phyloP scores from a whole-genome alignment of 148 eudicot species.

The Camellia granthamiana region DNA sequence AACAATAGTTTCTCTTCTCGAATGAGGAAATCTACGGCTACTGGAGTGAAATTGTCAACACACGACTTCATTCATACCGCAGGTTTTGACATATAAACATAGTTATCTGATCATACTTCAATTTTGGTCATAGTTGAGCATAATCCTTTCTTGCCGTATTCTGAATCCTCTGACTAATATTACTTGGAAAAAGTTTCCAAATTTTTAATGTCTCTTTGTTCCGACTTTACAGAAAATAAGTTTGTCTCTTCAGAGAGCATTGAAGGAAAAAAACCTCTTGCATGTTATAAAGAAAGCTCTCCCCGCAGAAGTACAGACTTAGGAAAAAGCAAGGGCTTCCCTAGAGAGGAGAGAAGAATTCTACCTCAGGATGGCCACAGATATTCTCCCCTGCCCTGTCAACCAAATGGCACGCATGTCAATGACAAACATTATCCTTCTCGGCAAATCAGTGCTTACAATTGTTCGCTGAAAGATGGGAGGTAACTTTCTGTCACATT shows the following conservation, averaged over 20 bases:
- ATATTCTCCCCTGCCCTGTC: constrained; percentile 21
- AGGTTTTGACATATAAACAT: constrained; percentile 40
- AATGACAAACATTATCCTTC: constrained; percentile 28
- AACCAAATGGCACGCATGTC: constrained; percentile 21
- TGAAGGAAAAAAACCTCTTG: constrained; percentile 33
- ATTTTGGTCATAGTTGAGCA: constrained; percentile 11
- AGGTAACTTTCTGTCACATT: constrained; percentile 46
- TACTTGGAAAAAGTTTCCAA: background rate
- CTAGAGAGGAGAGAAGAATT: constrained; percentile 29
- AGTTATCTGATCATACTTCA: constrained; percentile 11
- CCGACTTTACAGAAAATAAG: background rate
- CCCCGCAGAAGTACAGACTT: constrained; percentile 28
- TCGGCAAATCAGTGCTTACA: constrained; percentile 45
- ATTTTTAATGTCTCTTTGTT: constrained; percentile 3
- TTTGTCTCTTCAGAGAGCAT: constrained; percentile 31
- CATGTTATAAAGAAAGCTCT: constrained; percentile 30
- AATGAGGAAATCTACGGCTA: constrained; percentile 21
- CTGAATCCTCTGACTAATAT: background rate
- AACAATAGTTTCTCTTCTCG: constrained; percentile 25
- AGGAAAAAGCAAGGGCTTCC: constrained; percentile 28
- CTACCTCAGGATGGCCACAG: constrained; percentile 24
- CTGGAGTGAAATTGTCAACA: constrained; percentile 27
- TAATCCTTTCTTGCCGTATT: background rate
- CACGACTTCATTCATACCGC: constrained; percentile 27
- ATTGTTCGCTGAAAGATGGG: constrained; percentile 60